Percentiles rank a stretch among this genome's conserved stretches.
These are phyloP conservation scores for Rhizomucor pusillus DNA, from an alignment of 371 early-diverging fungal genomes.

Conservation along the genomic window DNA sequence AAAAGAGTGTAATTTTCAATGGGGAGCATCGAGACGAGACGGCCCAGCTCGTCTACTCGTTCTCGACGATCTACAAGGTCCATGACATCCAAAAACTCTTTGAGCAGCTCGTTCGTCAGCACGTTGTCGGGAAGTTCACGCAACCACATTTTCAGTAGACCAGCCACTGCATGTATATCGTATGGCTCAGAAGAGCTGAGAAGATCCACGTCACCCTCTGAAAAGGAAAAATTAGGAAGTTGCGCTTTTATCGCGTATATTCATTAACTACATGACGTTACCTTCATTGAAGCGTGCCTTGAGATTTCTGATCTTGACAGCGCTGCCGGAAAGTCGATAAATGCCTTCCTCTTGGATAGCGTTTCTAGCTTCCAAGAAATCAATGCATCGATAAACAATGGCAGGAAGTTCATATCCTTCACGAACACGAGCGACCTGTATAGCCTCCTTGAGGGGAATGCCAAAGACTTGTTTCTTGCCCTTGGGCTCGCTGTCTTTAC, in stretches of 20 bases:
- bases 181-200: constrained; percentile 53
- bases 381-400: constrained; percentile 92
- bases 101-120: constrained; percentile 75
- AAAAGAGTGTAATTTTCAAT: constrained; percentile 57
- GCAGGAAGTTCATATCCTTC: constrained; percentile 85
- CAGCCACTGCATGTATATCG: constrained; percentile 92
- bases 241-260: background rate
- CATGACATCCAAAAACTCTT: constrained; percentile 72
- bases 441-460: constrained; percentile 64
- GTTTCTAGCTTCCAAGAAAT: constrained; percentile 85
- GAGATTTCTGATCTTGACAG: constrained; percentile 65
- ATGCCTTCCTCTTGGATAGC: constrained; percentile 92
- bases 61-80: constrained; percentile 56
- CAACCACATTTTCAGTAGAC: constrained; percentile 88
- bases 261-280: no score
- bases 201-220: constrained; percentile 41
- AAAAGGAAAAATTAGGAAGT: background rate
- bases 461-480: constrained; percentile 68
- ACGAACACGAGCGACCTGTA: constrained; percentile 56
- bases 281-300: constrained; percentile 77
- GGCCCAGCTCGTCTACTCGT: constrained; percentile 47
- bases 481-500: constrained; percentile 10
- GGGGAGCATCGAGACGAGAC: constrained; percentile 54
- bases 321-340: constrained; percentile 87
- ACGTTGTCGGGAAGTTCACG: constrained; percentile 87